A percentile compares a stretch with the other conserved stretches of the same genome.
phyloP scores from a whole-genome alignment of 352 stramenopile species.

The Blastocystis sp. region DNA sequence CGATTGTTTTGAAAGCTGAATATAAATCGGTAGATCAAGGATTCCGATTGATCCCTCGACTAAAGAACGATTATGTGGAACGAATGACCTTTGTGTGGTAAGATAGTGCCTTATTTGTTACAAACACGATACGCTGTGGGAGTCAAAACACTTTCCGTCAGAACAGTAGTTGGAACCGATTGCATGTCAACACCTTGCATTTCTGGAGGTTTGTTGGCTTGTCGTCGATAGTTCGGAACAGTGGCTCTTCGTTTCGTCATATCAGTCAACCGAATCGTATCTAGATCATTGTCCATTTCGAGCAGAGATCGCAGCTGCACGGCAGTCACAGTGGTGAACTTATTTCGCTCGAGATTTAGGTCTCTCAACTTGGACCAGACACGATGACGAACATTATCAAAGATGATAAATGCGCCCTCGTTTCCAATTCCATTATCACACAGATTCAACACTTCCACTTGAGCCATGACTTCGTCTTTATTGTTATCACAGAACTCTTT shows the following conservation, averaged over 20 bases:
- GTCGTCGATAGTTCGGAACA: background rate
- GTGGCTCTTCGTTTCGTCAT: conserved; percentile 29
- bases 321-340: conserved; percentile 20
- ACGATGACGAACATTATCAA: conserved; percentile 39
- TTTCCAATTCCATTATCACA: conserved; percentile 70
- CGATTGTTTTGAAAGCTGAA: background rate
- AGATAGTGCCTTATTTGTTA: background rate
- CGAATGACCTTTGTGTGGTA: conserved; percentile 3
- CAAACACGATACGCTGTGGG: conserved; percentile 14
- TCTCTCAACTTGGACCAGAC: background rate
- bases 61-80: conserved; percentile 16
- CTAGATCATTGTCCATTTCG: conserved; percentile 57
- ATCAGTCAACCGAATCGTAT: conserved; percentile 47
- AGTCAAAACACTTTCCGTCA: background rate
- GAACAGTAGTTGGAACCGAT: background rate
- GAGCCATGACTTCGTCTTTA: conserved; percentile 34
- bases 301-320: conserved; percentile 52
- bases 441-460: conserved; percentile 69
- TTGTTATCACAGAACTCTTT: conserved; percentile 5
- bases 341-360: conserved; percentile 36
- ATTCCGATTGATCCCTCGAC: background rate
- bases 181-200: background rate
- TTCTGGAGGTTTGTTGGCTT: background rate
- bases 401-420: conserved; percentile 68
- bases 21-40: background rate